Evolutionary conservation across 495 filamentous ascomycete species (phyloP).

Genomic region (Patellaria atrata): DNA sequence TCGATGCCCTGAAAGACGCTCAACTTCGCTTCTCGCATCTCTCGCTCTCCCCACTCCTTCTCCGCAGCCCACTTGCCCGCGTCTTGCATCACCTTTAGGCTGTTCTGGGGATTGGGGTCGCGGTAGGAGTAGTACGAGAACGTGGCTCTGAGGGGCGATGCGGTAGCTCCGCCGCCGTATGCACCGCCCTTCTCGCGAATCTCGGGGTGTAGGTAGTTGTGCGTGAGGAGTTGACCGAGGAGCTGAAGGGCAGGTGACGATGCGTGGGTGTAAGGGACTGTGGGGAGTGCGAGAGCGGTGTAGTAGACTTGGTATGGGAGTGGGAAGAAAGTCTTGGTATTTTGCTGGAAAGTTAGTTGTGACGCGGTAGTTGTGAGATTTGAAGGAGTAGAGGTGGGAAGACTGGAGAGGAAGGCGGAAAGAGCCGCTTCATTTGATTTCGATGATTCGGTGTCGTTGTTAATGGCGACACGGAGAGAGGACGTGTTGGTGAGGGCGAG

Average conservation of each 20-base stretch:
- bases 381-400: conserved; percentile 33
- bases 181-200: conserved; percentile 96
- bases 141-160: conserved; percentile 59
- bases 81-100: conserved; percentile 67
- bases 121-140: conserved; percentile 95
- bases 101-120: conserved; percentile 89
- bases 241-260: conserved; percentile 69
- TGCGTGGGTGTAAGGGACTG: conserved; percentile 67
- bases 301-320: conserved; percentile 97
- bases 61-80: conserved; percentile 75
- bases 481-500: conserved; percentile 49
- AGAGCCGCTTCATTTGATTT: conserved; percentile 58
- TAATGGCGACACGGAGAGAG: conserved; percentile 64
- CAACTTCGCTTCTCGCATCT: conserved; percentile 91
- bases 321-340: conserved; percentile 70
- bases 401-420: conserved; percentile 49
- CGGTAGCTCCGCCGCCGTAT: conserved; percentile 84
- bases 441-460: conserved; percentile 60
- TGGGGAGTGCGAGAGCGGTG: conserved; percentile 62
- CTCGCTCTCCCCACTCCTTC: conserved; percentile 68
- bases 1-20: conserved; percentile 94
- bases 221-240: conserved; percentile 84
- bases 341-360: conserved; percentile 28
- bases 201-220: conserved; percentile 93
- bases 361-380: conserved; percentile 27